Conservation (phyloP, 169 alveolate species). For the Plasmodium blacklocki region DNA sequence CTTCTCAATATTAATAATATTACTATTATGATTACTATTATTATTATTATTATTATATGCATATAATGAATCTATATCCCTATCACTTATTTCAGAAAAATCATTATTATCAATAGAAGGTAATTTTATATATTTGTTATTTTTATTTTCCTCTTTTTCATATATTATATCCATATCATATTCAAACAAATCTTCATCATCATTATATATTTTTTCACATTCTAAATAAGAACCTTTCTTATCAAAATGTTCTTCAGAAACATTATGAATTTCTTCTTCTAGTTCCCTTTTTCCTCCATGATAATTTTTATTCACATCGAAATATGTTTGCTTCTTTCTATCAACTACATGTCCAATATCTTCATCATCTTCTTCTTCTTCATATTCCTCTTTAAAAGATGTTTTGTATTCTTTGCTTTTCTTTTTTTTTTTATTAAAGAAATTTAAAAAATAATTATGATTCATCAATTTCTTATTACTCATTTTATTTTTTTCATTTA, state of each 20-base stretch:
- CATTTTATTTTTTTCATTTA: slow-evolving; percentile 39
- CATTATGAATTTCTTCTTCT: background rate
- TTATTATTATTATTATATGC: background rate
- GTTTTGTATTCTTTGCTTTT: slow-evolving; percentile 18
- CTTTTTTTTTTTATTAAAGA: slow-evolving; percentile 64
- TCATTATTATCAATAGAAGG: slow-evolving; percentile 44
- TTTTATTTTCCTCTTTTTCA: background rate
- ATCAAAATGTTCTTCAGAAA: slow-evolving; percentile 3
- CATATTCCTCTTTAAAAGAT: background rate
- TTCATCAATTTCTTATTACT: slow-evolving; percentile 37
- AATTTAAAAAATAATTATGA: slow-evolving; percentile 54
- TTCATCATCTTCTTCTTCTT: too few species aligned
- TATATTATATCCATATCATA: slow-evolving; percentile 10
- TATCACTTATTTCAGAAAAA: slow-evolving; percentile 3
- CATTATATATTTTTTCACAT: slow-evolving; percentile 45
- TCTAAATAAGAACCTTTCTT: background rate
- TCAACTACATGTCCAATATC: too few species aligned
- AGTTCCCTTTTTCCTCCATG: background rate
- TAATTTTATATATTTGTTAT: slow-evolving; percentile 40
- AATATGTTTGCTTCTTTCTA: too few species aligned
- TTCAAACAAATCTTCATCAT: slow-evolving; percentile 4
- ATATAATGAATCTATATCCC: background rate
- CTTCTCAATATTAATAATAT: background rate
- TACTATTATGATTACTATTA: background rate
- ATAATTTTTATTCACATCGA: too few species aligned